Evolutionary conservation across 495 filamentous ascomycete species (phyloP), one percentile per base, ranked within the genome.

Genomic region (Penicillium cinerascens): DNA sequence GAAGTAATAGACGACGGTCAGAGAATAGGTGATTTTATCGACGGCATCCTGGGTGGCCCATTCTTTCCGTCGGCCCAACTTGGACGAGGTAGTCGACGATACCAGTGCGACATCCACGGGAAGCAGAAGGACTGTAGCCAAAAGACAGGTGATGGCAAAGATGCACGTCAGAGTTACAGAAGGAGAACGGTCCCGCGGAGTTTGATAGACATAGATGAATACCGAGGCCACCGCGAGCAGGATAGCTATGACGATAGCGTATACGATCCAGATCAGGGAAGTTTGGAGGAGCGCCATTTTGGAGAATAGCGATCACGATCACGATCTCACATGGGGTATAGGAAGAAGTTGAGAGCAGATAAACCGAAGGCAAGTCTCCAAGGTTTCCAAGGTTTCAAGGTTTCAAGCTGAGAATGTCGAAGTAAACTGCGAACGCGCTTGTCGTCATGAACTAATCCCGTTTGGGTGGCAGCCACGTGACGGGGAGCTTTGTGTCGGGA

Each of bases 81-180:
- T 79, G 6, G 85, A 83, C 10, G 83, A 85, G 8, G 85, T 85
- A 5, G 93, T 97, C 2, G 88, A 92, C 2, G 92, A 96, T 36
- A 96, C 86, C 42, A 99, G 77, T 25, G 93, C 95, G 55, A 99
- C 86, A 74, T 99, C 93, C 61, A 97, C 93, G 5, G 93, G 93
- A 16, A 96, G 82, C 40, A 99, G 81, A 23, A 97, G 83, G 48
- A 95, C 84, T 5, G 93, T 99, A 6, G 93, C 93, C 47, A 99
- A 83, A 25, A 99, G 81, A 35, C 87, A 77, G 15, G 88, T 89
- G 39, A 95, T 79, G 33, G 91, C 90, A 66, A 97, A 70, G 54
- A 96, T 91, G 61, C 85, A 88, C 42, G 97, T 87, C 45, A 82
- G 74, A 44, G 84, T 91, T 36, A 97, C 90, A 27, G 85, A 77